Percentiles rank a stretch among this genome's conserved stretches.
phyloP scores from a whole-genome alignment of 208 protist species.

The Acanthamoeba quina region DNA sequence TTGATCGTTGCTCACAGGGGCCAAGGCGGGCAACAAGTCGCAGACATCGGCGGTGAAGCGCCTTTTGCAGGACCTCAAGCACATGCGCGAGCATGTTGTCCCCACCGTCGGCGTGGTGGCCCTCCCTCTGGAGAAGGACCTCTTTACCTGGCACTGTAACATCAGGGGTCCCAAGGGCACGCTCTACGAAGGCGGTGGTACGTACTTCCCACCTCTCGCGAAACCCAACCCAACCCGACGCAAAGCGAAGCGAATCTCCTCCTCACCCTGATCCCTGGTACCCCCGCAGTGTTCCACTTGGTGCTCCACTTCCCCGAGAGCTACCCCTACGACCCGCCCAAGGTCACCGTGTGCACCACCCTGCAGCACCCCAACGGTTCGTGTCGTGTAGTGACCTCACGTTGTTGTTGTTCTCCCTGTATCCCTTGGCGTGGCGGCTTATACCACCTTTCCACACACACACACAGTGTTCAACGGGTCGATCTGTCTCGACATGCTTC shows the following conservation, averaged over 20 bases:
- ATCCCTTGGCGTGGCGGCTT: not conserved
- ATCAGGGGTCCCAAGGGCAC: constrained; percentile 61
- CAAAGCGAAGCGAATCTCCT: not conserved
- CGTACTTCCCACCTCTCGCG: not conserved
- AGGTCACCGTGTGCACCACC: constrained; percentile 62
- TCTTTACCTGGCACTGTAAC: constrained; percentile 72
- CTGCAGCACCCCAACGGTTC: constrained; percentile 65
- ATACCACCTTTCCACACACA: not conserved
- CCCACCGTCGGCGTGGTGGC: constrained; percentile 69
- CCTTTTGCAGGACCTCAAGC: constrained; percentile 69
- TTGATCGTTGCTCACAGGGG: not conserved
- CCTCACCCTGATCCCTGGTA: not conserved
- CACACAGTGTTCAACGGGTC: constrained; percentile 30
- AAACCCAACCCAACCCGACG: not conserved
- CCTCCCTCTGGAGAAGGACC: constrained; percentile 64
- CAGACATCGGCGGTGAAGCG: constrained; percentile 69
- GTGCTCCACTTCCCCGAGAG: constrained; percentile 48
- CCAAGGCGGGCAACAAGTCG: constrained; percentile 61
- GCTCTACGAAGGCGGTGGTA: constrained; percentile 65
- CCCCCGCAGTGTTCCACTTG: constrained; percentile 47
- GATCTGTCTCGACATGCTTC: constrained; percentile 66
- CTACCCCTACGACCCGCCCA: constrained; percentile 72
- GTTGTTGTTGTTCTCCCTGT: not conserved
- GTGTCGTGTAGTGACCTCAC: not conserved
- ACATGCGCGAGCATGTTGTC: constrained; percentile 50